Percentiles rank a stretch among this genome's conserved stretches.
Evolutionary conservation across 2,329 filamentous ascomycete genomes (phyloP).

Genomic region (Penicillium frequentans): DNA sequence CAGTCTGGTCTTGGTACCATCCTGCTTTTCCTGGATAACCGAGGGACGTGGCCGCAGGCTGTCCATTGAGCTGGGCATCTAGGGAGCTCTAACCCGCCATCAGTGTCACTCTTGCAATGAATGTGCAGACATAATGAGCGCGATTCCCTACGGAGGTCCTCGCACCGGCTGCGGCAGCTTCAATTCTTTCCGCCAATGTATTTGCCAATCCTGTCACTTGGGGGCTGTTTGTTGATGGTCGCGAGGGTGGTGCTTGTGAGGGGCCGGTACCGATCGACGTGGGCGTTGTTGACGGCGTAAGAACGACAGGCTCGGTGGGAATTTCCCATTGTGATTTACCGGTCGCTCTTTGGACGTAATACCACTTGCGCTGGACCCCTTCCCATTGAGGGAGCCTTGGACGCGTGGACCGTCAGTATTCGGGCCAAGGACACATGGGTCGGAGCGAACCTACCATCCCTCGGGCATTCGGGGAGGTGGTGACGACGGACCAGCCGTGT

Average conservation of each 20-base stretch:
- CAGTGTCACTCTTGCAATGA: slow-evolving; percentile 24
- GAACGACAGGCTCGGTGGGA: slow-evolving; percentile 40
- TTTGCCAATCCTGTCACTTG: slow-evolving; percentile 6
- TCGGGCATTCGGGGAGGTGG: slow-evolving; percentile 39
- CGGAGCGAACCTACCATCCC: slow-evolving; percentile 34
- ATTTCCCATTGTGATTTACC: slow-evolving; percentile 43
- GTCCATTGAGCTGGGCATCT: slow-evolving; percentile 16
- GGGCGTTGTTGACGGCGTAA: slow-evolving; percentile 36
- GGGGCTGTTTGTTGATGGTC: slow-evolving; percentile 24
- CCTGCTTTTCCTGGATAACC: slow-evolving; percentile 13
- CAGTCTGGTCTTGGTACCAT: slow-evolving; percentile 18
- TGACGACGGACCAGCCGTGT: slow-evolving; percentile 40
- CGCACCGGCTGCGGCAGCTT: slow-evolving; percentile 17
- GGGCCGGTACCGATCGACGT: slow-evolving; percentile 28
- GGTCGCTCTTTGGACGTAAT: slow-evolving; percentile 41
- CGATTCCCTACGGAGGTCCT: slow-evolving; percentile 29
- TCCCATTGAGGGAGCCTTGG: slow-evolving; percentile 43
- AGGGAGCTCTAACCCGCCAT: slow-evolving; percentile 27
- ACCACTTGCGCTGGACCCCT: slow-evolving; percentile 38
- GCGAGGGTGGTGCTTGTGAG: slow-evolving; percentile 25
- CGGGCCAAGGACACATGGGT: background rate
- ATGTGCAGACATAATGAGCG: slow-evolving; percentile 21
- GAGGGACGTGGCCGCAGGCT: slow-evolving; percentile 13
- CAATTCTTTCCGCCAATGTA: slow-evolving; percentile 13
- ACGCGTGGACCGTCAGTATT: slow-evolving; percentile 5